These are phyloP conservation scores for Hypoxylon perforatum DNA, from an alignment of 495 filamentous ascomycete genomes.

Conservation along the genomic window DNA sequence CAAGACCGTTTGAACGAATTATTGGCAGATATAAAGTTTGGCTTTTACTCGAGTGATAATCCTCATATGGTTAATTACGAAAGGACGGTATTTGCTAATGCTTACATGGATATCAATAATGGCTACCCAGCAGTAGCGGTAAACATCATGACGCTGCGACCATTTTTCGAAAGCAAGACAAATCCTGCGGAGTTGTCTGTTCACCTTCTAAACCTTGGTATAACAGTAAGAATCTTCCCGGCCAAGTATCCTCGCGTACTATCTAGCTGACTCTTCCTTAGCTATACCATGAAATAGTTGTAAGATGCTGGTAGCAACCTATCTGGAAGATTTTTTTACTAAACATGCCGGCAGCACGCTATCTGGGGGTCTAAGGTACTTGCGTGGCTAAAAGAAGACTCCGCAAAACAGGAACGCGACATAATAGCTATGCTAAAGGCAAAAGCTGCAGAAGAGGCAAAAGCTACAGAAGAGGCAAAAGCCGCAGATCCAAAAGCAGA, in stretches of 20 bases:
- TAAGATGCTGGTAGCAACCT: background rate
- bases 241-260: background rate
- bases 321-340: background rate
- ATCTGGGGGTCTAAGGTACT: background rate
- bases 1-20: too few relatives aligned
- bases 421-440: too few relatives aligned
- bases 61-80: too few relatives aligned
- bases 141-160: background rate
- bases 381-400: too few relatives aligned
- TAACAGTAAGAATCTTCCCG: background rate
- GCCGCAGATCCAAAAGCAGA: too few relatives aligned
- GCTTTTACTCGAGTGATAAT: too few relatives aligned
- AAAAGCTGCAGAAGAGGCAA: too few relatives aligned
- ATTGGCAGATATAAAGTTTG: too few relatives aligned
- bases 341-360: background rate
- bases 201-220: background rate
- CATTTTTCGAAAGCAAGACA: background rate
- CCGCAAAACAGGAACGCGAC: too few relatives aligned
- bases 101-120: too few relatives aligned
- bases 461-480: too few relatives aligned
- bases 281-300: background rate
- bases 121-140: background rate
- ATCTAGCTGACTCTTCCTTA: background rate
- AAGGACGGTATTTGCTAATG: too few relatives aligned
- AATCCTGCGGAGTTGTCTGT: background rate